phyloP scores from a whole-genome alignment of 495 filamentous ascomycete species.

The Daldinia bambusicola region DNA sequence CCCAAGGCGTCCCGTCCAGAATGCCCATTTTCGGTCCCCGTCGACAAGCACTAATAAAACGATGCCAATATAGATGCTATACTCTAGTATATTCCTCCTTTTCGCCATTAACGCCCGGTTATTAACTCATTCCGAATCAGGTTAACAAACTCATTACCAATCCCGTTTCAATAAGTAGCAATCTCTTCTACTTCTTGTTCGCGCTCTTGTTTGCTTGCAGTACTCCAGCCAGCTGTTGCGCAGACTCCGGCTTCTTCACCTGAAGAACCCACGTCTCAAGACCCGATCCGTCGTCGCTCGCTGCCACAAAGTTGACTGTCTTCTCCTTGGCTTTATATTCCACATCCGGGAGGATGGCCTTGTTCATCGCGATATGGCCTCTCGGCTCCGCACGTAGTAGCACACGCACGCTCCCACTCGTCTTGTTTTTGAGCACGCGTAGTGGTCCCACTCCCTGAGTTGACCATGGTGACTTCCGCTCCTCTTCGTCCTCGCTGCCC shows the following conservation, averaged over 20 bases:
- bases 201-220: constrained; percentile 61
- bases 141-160: constrained; percentile 1
- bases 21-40: constrained; percentile 10
- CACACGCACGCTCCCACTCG: constrained; percentile 69
- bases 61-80: constrained; percentile 29
- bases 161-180: neutral
- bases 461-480: constrained; percentile 62
- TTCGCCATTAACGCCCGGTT: constrained; percentile 8
- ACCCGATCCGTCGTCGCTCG: constrained; percentile 59
- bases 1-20: constrained; percentile 8
- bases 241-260: constrained; percentile 63
- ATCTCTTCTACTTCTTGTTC: constrained; percentile 53
- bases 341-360: constrained; percentile 65
- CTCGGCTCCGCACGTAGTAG: constrained; percentile 75
- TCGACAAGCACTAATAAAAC: constrained; percentile 6
- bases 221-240: constrained; percentile 57
- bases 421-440: constrained; percentile 73
- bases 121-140: neutral
- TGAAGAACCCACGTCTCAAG: constrained; percentile 73
- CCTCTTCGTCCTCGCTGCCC: constrained; percentile 52
- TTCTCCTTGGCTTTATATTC: constrained; percentile 66
- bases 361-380: constrained; percentile 76
- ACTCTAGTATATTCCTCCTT: constrained; percentile 31
- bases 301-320: constrained; percentile 66
- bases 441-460: constrained; percentile 71